Conservation (phyloP, 768 basidiomycete species). For the Russula dissimulans region DNA sequence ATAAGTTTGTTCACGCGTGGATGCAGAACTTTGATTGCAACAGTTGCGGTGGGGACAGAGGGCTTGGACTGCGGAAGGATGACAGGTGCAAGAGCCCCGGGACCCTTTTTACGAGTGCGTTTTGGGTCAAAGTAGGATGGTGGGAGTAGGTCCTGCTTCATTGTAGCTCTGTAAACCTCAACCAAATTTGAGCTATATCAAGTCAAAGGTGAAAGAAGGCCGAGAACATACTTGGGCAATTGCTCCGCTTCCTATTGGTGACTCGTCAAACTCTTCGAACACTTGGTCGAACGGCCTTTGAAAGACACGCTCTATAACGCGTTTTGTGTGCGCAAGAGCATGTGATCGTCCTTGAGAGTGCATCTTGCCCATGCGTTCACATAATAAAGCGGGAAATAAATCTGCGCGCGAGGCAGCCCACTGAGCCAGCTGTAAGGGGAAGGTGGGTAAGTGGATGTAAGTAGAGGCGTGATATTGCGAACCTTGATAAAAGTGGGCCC, state of each 20-base stretch:
- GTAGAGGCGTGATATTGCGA: constrained; percentile 15
- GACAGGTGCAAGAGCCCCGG: constrained; percentile 44
- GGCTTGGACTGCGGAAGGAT: constrained; percentile 48
- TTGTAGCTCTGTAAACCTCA: constrained; percentile 81
- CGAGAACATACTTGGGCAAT: constrained; percentile 67
- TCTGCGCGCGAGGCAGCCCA: constrained; percentile 97
- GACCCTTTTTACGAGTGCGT: constrained; percentile 38
- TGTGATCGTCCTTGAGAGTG: constrained; percentile 87
- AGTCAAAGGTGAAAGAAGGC: background rate
- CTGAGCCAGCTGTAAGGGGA: constrained; percentile 69
- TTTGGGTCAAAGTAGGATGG: constrained; percentile 76
- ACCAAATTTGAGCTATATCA: background rate
- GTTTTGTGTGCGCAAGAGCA: constrained; percentile 66
- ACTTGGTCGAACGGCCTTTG: constrained; percentile 76
- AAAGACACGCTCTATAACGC: constrained; percentile 78
- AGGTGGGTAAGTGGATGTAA: background rate
- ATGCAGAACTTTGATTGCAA: constrained; percentile 95
- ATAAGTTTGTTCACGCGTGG: constrained; percentile 79
- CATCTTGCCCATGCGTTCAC: constrained; percentile 71
- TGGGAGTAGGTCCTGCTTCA: constrained; percentile 78
- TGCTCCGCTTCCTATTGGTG: constrained; percentile 95
- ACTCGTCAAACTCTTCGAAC: constrained; percentile 81
- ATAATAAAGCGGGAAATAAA: constrained; percentile 81
- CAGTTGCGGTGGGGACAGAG: constrained; percentile 71
- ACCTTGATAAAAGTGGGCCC: constrained; percentile 98